phyloP scores from a whole-genome alignment of 179 eudicot species.

The Gypsophila paniculata region DNA sequence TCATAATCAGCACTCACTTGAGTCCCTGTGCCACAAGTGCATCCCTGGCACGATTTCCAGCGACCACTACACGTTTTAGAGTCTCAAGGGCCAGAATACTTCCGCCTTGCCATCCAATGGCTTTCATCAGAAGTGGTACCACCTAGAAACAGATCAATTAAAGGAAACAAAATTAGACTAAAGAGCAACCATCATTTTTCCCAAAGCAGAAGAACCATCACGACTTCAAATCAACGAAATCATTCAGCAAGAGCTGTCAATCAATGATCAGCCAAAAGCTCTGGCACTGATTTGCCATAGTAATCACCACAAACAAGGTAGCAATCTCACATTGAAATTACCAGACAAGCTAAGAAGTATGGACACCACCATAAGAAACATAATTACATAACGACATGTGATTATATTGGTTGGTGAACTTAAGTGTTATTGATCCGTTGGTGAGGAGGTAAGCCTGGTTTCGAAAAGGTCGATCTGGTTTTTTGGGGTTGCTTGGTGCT shows the following conservation, averaged over 20 bases:
- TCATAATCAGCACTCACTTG: conserved; percentile 48
- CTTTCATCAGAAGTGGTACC: conserved; percentile 98
- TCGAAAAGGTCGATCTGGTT: not conserved
- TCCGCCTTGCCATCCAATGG: conserved; percentile 99
- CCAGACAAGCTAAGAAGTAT: not conserved
- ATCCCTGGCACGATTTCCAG: conserved; percentile 98
- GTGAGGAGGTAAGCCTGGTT: not conserved
- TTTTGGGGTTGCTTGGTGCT: not conserved
- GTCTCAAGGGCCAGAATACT: conserved; percentile 97
- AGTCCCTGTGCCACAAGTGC: conserved; percentile 99
- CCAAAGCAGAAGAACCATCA: not conserved
- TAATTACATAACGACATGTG: no score
- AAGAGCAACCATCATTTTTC: not conserved
- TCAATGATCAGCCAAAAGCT: not conserved
- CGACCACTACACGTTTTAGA: conserved; percentile 91
- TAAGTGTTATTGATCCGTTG: no score
- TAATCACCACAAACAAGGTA: not conserved
- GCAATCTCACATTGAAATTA: not conserved
- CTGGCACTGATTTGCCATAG: not conserved
- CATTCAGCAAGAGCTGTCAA: not conserved
- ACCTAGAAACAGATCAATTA: conserved; percentile 48
- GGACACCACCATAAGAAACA: conserved; percentile 1
- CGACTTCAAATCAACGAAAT: not conserved
- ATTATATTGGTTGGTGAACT: no score
- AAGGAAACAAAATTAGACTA: not conserved